Evolutionary conservation across 306 rosid species (phyloP).

Genomic region (Myrica gale): DNA sequence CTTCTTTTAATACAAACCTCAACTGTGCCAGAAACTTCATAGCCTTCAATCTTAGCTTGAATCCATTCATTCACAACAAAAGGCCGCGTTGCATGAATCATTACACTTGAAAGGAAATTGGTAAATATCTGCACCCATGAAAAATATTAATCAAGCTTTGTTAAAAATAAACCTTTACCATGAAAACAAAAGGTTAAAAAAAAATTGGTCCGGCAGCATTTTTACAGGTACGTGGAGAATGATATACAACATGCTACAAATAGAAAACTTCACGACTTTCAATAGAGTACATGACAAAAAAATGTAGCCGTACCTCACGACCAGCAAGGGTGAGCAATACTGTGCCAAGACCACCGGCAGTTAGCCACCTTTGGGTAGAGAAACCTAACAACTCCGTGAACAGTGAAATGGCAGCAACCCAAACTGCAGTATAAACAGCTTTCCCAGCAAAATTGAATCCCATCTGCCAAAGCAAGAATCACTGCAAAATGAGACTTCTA

Average conservation of each 20-base stretch:
- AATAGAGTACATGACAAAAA: slow-evolving; percentile 30
- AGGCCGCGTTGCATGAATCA: slow-evolving; percentile 94
- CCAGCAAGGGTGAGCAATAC: slow-evolving; percentile 95
- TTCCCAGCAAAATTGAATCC: slow-evolving; percentile 95
- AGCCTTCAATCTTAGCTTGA: slow-evolving; percentile 94
- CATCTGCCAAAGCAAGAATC: slow-evolving; percentile 54
- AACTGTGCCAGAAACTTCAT: slow-evolving; percentile 96
- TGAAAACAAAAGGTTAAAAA: slow-evolving; percentile 19
- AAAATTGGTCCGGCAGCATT: background rate
- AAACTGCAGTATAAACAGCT: slow-evolving; percentile 82
- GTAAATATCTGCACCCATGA: slow-evolving; percentile 79
- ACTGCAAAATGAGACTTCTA: slow-evolving; percentile 16
- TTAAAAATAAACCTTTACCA: slow-evolving; percentile 20
- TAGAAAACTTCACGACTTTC: slow-evolving; percentile 9
- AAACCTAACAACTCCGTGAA: slow-evolving; percentile 98
- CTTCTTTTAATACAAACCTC: slow-evolving; percentile 64
- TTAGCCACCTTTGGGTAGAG: slow-evolving; percentile 96
- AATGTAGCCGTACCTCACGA: slow-evolving; percentile 69
- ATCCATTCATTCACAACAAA: slow-evolving; percentile 93
- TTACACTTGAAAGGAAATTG: slow-evolving; percentile 92
- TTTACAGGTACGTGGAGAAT: slow-evolving; percentile 13
- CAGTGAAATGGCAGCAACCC: slow-evolving; percentile 96
- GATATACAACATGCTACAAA: slow-evolving; percentile 22
- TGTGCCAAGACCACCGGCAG: slow-evolving; percentile 99
- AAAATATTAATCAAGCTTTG: slow-evolving; percentile 33